phyloP scores from a whole-genome alignment of 768 basidiomycete genomes.

The Kwoniella sp. region DNA sequence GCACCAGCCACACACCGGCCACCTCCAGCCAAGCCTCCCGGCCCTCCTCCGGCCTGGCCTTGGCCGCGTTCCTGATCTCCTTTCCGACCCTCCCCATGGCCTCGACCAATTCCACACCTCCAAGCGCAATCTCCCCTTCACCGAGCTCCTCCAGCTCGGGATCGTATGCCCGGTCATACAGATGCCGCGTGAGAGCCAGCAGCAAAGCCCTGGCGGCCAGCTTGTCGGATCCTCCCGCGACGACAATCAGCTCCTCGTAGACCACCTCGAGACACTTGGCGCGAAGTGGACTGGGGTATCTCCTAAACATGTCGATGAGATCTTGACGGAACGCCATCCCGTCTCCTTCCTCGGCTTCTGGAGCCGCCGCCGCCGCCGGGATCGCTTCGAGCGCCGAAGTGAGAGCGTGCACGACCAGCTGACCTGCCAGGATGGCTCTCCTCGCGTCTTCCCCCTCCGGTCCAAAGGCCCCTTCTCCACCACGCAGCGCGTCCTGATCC shows the following conservation, averaged over 20 bases:
- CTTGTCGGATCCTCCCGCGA: background rate
- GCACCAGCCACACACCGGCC: conserved; percentile 54
- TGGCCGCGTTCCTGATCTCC: conserved; percentile 53
- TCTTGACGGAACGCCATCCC: conserved; percentile 48
- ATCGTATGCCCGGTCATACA: conserved; percentile 47
- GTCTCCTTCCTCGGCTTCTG: conserved; percentile 40
- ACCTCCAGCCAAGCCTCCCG: conserved; percentile 43
- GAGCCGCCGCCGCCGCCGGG: background rate
- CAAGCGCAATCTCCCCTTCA: conserved; percentile 46
- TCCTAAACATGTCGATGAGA: conserved; percentile 36
- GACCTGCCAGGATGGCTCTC: conserved; percentile 32
- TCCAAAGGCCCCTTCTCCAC: conserved; percentile 64
- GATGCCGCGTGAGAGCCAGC: conserved; percentile 27
- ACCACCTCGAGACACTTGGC: conserved; percentile 30
- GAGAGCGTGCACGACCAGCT: conserved; percentile 30
- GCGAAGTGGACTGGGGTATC: conserved; percentile 48
- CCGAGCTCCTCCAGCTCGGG: conserved; percentile 26
- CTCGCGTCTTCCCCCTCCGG: conserved; percentile 44
- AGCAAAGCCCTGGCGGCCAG: conserved; percentile 25
- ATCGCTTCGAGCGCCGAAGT: conserved; percentile 22
- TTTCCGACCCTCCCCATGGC: conserved; percentile 56
- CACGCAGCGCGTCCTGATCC: conserved; percentile 60
- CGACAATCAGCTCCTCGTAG: conserved; percentile 31
- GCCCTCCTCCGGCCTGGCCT: conserved; percentile 9
- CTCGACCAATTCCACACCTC: conserved; percentile 59